Conservation (phyloP, 345 rosid species). For the Salix viminalis region DNA sequence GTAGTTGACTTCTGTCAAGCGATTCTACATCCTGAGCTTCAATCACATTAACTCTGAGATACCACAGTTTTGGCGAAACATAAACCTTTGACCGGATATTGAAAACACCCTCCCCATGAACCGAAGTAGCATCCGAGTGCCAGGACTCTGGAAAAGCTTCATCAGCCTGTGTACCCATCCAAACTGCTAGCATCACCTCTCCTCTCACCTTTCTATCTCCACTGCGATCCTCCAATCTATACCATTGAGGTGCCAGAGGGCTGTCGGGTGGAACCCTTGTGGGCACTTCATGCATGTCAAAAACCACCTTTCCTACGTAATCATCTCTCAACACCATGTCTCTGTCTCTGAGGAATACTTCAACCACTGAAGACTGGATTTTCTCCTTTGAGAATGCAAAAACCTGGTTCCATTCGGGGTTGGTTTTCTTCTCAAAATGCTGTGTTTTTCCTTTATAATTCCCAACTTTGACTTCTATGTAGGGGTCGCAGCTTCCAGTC, state of each 20-base stretch:
- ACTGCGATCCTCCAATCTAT: slow-evolving; percentile 17
- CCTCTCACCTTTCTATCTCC: slow-evolving; percentile 24
- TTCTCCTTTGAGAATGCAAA: slow-evolving; percentile 35
- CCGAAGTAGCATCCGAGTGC: slow-evolving; percentile 31
- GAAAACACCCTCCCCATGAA: slow-evolving; percentile 24
- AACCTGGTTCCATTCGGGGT: slow-evolving; percentile 31
- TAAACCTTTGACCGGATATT: slow-evolving; percentile 30
- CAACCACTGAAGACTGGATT: slow-evolving; percentile 27
- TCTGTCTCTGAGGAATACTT: slow-evolving; percentile 20
- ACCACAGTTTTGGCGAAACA: slow-evolving; percentile 33
- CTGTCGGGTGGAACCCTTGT: slow-evolving; percentile 36
- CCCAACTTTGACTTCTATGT: slow-evolving; percentile 29
- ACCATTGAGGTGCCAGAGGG: slow-evolving; percentile 33
- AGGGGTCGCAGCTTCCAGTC: slow-evolving; percentile 31
- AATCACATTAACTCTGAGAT: slow-evolving; percentile 28
- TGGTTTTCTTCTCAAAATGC: slow-evolving; percentile 33
- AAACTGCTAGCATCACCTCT: slow-evolving; percentile 32
- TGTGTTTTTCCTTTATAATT: slow-evolving; percentile 26
- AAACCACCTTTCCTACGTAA: slow-evolving; percentile 24
- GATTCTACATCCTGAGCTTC: slow-evolving; percentile 35
- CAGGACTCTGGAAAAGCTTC: slow-evolving; percentile 33
- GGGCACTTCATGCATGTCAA: slow-evolving; percentile 34
- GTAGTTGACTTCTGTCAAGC: slow-evolving; percentile 14
- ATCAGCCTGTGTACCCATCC: slow-evolving; percentile 38
- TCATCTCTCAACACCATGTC: slow-evolving; percentile 26